A percentile compares a stretch with the other conserved stretches of the same genome.
These are phyloP conservation scores for Silene noctiflora DNA, from an alignment of 179 eudicot genomes.

Conservation along the genomic window DNA sequence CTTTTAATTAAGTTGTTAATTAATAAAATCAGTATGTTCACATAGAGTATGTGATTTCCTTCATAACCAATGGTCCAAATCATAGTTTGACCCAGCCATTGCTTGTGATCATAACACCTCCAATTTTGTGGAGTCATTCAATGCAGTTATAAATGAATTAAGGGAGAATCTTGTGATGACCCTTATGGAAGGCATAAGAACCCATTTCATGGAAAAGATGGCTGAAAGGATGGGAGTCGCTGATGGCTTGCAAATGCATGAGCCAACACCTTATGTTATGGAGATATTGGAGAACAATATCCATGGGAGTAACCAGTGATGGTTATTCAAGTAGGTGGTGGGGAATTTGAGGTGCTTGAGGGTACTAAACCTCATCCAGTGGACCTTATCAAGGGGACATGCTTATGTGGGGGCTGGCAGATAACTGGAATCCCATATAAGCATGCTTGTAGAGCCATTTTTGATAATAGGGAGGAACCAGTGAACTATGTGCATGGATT, in stretches of 20 bases:
- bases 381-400: neutral
- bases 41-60: too few species aligned
- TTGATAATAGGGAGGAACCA: too few species aligned
- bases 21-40: too few species aligned
- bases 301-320: neutral
- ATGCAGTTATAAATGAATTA: neutral
- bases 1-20: too few species aligned
- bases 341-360: slow-evolving; percentile 7
- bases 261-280: neutral
- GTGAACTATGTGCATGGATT: neutral
- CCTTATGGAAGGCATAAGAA: slow-evolving; percentile 4
- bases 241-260: neutral
- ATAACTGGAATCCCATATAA: neutral
- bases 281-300: neutral
- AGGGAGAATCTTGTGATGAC: neutral
- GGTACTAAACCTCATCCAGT: neutral
- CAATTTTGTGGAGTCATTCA: too few species aligned
- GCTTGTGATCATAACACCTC: too few species aligned
- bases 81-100: too few species aligned
- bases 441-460: too few species aligned
- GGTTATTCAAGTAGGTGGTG: neutral
- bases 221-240: neutral
- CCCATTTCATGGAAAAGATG: neutral
- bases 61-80: too few species aligned
- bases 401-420: neutral